Evolutionary conservation across 2,329 filamentous ascomycete species (phyloP).

Genomic region (Pseudophaeomoniella oleicola): DNA sequence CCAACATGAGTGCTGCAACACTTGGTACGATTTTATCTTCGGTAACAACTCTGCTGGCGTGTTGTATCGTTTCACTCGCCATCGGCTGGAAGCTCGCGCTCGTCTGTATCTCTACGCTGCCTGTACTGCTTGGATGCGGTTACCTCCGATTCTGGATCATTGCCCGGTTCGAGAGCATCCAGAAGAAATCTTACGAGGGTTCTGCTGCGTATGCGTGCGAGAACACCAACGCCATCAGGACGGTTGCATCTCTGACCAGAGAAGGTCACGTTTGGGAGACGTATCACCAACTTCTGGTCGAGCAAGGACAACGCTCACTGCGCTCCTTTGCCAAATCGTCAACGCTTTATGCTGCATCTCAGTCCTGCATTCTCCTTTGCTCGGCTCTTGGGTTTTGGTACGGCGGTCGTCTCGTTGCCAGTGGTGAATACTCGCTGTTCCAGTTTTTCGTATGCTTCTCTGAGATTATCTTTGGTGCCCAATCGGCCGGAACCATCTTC

Average conservation of each 20-base stretch:
- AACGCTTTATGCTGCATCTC: conserved; percentile 65
- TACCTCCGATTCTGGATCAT: conserved; percentile 80
- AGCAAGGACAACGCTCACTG: conserved; percentile 53
- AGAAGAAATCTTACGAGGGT: conserved; percentile 63
- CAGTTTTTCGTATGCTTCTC: conserved; percentile 90
- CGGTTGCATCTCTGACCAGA: conserved; percentile 77
- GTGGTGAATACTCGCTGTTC: conserved; percentile 58
- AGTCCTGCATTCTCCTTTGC: conserved; percentile 70
- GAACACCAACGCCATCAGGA: conserved; percentile 84
- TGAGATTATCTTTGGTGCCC: conserved; percentile 76
- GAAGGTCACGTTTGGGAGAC: conserved; percentile 64
- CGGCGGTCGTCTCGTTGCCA: conserved; percentile 61
- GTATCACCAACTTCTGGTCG: conserved; percentile 53
- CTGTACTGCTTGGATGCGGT: conserved; percentile 64
- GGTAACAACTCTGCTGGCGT: conserved; percentile 60
- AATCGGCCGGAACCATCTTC: conserved; percentile 81
- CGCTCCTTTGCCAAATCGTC: conserved; percentile 64
- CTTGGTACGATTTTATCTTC: conserved; percentile 77
- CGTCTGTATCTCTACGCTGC: conserved; percentile 66
- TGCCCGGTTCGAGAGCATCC: conserved; percentile 61
- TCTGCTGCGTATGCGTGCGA: conserved; percentile 85
- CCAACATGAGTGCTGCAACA: conserved; percentile 75
- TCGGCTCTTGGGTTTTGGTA: conserved; percentile 91
- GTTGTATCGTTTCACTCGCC: conserved; percentile 54
- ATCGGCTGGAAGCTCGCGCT: conserved; percentile 81